These are phyloP conservation scores for Fusarium oxysporum DNA, from an alignment of 2,329 filamentous ascomycete species.

Conservation along the genomic window DNA sequence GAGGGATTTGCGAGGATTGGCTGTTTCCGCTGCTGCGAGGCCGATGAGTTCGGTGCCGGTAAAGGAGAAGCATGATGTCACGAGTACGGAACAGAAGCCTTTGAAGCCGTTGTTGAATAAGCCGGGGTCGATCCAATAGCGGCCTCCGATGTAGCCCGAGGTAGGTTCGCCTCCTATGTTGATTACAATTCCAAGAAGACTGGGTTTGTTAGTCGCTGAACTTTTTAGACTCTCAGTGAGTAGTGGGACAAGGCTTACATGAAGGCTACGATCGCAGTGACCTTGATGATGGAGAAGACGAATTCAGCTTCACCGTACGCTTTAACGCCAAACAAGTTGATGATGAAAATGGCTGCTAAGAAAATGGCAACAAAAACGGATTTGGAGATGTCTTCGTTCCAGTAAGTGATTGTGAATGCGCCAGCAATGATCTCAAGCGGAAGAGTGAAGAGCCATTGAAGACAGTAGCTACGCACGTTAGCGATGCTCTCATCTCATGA, in stretches of 20 bases:
- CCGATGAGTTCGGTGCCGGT: constrained; percentile 81
- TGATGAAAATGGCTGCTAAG: constrained; percentile 76
- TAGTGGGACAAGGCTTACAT: constrained; percentile 68
- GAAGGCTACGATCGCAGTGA: constrained; percentile 87
- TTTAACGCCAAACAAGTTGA: constrained; percentile 90
- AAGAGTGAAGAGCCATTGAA: constrained; percentile 88
- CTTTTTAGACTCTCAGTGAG: accelerated
- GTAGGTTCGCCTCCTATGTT: constrained; percentile 82
- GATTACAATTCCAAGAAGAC: constrained; percentile 84
- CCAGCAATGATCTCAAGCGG: constrained; percentile 90
- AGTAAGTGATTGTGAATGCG: constrained; percentile 85
- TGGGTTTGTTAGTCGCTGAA: constrained; percentile 46
- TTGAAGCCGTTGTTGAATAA: constrained; percentile 86
- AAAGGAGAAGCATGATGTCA: constrained; percentile 80
- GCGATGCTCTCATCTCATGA: background rate
- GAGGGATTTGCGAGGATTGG: constrained; percentile 82
- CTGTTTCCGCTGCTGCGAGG: constrained; percentile 80
- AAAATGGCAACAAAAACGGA: constrained; percentile 88
- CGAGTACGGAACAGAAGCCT: constrained; percentile 79
- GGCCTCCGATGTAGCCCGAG: constrained; percentile 81
- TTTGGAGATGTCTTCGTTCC: constrained; percentile 73
- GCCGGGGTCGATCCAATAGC: constrained; percentile 82
- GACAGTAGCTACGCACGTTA: constrained; percentile 70
- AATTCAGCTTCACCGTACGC: constrained; percentile 95
- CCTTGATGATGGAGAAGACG: constrained; percentile 86